phyloP scores from a whole-genome alignment of 225 moss, liverwort and hornwort species.

The Rhytidiadelphus loreus region DNA sequence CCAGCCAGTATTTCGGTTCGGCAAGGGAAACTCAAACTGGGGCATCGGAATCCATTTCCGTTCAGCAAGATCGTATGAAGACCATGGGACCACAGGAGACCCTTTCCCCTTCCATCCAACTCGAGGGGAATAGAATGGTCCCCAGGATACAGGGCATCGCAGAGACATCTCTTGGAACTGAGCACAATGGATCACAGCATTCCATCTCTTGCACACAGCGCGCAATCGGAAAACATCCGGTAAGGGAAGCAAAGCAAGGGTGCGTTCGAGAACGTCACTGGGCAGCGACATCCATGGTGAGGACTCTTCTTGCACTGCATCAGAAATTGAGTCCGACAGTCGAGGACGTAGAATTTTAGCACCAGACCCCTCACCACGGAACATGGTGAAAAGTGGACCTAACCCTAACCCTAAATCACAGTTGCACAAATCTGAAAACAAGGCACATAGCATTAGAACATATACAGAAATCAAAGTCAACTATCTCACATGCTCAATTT shows the following conservation, averaged over 20 bases:
- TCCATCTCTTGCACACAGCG: slow-evolving; percentile 37
- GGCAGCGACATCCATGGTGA: slow-evolving; percentile 17
- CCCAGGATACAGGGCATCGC: slow-evolving; percentile 6
- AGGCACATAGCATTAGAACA: not conserved
- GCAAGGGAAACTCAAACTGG: slow-evolving; percentile 6
- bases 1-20: not conserved
- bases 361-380: not conserved
- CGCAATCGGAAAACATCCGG: slow-evolving; percentile 16
- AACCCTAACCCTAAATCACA: not conserved
- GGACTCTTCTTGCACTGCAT: slow-evolving; percentile 7
- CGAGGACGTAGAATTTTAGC: not conserved
- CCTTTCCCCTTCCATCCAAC: slow-evolving; percentile 16
- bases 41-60: slow-evolving; percentile 23
- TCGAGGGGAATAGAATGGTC: slow-evolving; percentile 17
- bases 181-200: slow-evolving; percentile 5
- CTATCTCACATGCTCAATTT: not conserved
- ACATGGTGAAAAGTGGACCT: not conserved
- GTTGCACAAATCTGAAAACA: not conserved
- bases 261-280: slow-evolving; percentile 6
- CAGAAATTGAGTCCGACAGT: not conserved
- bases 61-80: not conserved
- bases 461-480: not conserved
- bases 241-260: slow-evolving; percentile 17
- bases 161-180: slow-evolving; percentile 19
- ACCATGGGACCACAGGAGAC: not conserved